A percentile compares a stretch with the other conserved stretches of the same genome.
phyloP scores from a whole-genome alignment of 768 basidiomycete species.

The Rhodotorula sphaerocarpa region DNA sequence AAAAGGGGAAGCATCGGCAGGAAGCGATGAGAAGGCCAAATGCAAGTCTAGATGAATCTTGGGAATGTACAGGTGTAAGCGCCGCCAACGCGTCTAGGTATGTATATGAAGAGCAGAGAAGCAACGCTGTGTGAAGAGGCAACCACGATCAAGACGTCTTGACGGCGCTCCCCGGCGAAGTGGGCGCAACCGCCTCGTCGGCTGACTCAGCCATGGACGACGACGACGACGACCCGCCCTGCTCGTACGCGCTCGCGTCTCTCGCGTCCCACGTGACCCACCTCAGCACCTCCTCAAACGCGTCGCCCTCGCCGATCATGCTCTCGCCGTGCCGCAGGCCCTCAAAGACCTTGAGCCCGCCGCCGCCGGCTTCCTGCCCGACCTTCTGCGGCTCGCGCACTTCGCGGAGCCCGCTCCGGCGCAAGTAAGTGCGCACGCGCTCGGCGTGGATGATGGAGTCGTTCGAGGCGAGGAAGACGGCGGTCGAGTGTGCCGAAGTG shows the following conservation, averaged over 20 bases:
- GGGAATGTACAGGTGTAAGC: too few relatives aligned
- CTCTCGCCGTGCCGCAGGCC: slow-evolving; percentile 30
- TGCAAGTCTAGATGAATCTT: too few relatives aligned
- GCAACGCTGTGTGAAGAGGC: not conserved
- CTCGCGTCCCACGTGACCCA: slow-evolving; percentile 17
- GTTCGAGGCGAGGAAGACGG: slow-evolving; percentile 72
- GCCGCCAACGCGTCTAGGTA: too few relatives aligned
- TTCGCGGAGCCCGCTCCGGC: slow-evolving; percentile 4
- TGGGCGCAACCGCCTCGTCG: not conserved
- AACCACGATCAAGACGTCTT: not conserved
- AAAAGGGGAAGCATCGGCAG: too few relatives aligned
- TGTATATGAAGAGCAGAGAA: not conserved
- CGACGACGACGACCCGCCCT: not conserved
- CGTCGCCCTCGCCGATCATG: slow-evolving; percentile 24
- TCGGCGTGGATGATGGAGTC: slow-evolving; percentile 71
- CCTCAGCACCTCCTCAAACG: slow-evolving; percentile 24
- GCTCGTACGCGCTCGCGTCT: slow-evolving; percentile 7
- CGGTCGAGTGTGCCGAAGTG: slow-evolving; percentile 54
- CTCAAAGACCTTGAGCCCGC: slow-evolving; percentile 27
- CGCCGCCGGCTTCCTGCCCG: slow-evolving; percentile 10
- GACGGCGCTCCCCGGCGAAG: not conserved
- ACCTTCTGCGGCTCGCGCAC: not conserved
- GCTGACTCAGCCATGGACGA: not conserved
- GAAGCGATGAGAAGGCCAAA: too few relatives aligned
- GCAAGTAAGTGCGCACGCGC: slow-evolving; percentile 66